Evolutionary conservation across 352 stramenopile genomes (phyloP).

Genomic region (Phytophthora pini): DNA sequence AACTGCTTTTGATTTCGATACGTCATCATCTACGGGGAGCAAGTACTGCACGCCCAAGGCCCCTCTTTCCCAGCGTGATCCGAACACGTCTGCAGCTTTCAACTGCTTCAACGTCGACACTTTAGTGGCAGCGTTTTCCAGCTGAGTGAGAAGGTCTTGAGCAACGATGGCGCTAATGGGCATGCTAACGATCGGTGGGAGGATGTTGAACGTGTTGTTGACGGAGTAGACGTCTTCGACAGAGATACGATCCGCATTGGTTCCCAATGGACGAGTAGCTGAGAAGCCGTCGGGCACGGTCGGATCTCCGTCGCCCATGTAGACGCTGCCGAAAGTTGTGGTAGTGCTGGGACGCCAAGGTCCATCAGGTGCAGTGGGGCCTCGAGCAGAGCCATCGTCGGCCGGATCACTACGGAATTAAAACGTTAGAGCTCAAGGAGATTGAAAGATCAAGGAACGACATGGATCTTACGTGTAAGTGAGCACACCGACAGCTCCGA

Average conservation of each 20-base stretch:
- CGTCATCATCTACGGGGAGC: conserved; percentile 28
- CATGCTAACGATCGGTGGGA: conserved; percentile 77
- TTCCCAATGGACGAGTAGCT: conserved; percentile 27
- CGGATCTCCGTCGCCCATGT: conserved; percentile 88
- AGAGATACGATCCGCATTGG: conserved; percentile 65
- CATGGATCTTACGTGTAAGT: conserved; percentile 72
- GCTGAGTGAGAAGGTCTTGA: conserved; percentile 47
- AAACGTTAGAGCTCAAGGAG: background rate
- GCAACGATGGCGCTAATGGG: conserved; percentile 70
- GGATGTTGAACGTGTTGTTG: conserved; percentile 86
- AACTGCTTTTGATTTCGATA: conserved; percentile 28
- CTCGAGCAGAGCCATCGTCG: conserved; percentile 59
- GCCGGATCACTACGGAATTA: conserved; percentile 57
- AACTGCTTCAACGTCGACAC: conserved; percentile 24
- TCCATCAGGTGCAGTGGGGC: conserved; percentile 66
- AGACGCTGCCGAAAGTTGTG: conserved; percentile 74
- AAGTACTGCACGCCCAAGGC: conserved; percentile 42
- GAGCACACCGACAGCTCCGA: conserved; percentile 67
- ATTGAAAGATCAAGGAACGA: background rate
- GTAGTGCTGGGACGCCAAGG: conserved; percentile 66
- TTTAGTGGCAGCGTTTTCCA: conserved; percentile 19
- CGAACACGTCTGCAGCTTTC: conserved; percentile 57
- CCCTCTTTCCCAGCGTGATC: conserved; percentile 34
- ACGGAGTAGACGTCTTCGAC: conserved; percentile 80
- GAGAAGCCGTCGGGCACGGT: conserved; percentile 81